Evolutionary conservation across 2,329 filamentous ascomycete genomes (phyloP), one percentile per base, ranked within the genome.

Genomic region (Pyrenochaeta sp.): DNA sequence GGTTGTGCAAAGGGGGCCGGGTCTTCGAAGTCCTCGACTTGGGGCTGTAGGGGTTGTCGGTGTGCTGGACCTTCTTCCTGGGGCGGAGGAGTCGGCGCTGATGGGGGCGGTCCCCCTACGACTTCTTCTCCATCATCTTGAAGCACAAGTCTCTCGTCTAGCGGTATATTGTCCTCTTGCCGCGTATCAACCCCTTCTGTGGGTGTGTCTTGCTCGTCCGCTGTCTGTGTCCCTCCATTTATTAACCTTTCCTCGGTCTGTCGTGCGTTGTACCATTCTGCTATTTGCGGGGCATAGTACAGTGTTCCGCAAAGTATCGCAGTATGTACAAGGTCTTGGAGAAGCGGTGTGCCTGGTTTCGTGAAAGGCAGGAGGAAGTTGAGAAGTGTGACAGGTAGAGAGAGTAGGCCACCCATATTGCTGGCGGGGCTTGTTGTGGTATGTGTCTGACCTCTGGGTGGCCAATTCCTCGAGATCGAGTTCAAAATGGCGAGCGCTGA

Each of bases 361-460:
- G 80, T 80, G 63, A 82, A 82, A 0, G 80, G 80, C 2, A 82
- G 67, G 11, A 82, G 71, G 53, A 69, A 62, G 58, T 82, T 82
- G 15, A 82, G 66, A 4, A 71, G 53, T 2, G 51, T 60, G 3
- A 65, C 60, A n/a, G 64, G 53, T 10, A 66, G 59, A 4, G 69
- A 71, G 37, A 72, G 48, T 37, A 74, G 50, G 18, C 61, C 59
- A 31, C 68, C 71, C 71, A 75, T 75, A 7, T 45, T 67, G 23
- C 23, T 27, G 23, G 23, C 9, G 37, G 32, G 33, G 20, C 11
- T 39, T 11, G 36, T 23, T 39, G 21, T 21, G 18, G 36, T 23
- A 17, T 17, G 10, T 21, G 15, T 5, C 6, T 33, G 15, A n/a
- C 23, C 31, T 46, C 14, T 2, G 32, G 44, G 15, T 6, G 12